Evolutionary conservation across 1,284 basidiomycete species (phyloP).

Genomic region (Tylopilus orsonianus): DNA sequence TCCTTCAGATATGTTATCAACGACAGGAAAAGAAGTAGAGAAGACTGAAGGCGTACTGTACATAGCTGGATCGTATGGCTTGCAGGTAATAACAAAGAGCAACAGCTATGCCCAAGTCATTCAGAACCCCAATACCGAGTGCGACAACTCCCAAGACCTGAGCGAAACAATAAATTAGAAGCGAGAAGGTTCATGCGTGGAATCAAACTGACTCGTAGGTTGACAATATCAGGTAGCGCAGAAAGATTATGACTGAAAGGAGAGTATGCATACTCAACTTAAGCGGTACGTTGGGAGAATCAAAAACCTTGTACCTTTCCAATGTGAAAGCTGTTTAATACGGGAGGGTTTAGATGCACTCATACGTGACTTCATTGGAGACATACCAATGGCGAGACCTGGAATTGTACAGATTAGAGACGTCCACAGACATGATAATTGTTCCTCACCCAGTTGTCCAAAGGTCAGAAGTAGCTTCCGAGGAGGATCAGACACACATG

Average conservation of each 20-base stretch:
- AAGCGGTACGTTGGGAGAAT: background rate
- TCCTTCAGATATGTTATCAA: constrained; percentile 36
- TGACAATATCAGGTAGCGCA: constrained; percentile 8
- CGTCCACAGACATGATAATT: background rate
- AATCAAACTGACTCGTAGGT: constrained; percentile 20
- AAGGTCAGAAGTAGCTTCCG: constrained; percentile 46
- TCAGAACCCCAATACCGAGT: constrained; percentile 44
- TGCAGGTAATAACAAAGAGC: constrained; percentile 54
- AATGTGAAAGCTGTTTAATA: constrained; percentile 41
- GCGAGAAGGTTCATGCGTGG: background rate
- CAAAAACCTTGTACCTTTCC: constrained; percentile 41
- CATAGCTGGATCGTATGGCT: constrained; percentile 45
- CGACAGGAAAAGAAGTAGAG: background rate
- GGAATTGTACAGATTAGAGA: constrained; percentile 5
- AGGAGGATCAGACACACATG: constrained; percentile 2
- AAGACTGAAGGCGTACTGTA: constrained; percentile 16
- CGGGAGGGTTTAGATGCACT: background rate
- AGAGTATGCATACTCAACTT: constrained; percentile 22
- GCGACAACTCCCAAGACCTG: constrained; percentile 44
- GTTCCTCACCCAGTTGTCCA: constrained; percentile 46
- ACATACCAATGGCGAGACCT: constrained; percentile 25
- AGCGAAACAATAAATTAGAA: background rate
- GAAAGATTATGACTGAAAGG: constrained; percentile 16
- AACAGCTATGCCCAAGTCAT: constrained; percentile 48
- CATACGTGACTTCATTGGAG: background rate